Percentiles rank a stretch among this genome's conserved stretches.
Conservation (phyloP, 2,329 filamentous ascomycete species). For the Nothopassalora personata region DNA sequence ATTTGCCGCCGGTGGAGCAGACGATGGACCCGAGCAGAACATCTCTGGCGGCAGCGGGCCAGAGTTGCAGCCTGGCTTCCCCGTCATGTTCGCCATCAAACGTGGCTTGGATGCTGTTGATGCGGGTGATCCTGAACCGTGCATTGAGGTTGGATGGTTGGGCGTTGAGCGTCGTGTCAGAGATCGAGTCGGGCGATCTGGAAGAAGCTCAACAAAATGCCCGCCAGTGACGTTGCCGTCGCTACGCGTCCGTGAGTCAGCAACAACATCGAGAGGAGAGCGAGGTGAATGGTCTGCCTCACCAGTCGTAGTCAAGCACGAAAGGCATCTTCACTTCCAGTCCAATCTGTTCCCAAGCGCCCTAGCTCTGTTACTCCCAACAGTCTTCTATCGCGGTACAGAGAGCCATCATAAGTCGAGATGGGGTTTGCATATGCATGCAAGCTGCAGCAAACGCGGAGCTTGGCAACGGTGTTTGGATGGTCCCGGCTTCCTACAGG, state of each 20-base stretch:
- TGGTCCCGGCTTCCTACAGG: neutral
- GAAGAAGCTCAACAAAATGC: conserved; percentile 12
- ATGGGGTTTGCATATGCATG: conserved; percentile 5
- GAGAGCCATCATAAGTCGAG: neutral
- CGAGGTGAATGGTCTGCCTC: neutral
- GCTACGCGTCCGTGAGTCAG: conserved; percentile 8
- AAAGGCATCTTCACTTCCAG: conserved; percentile 10
- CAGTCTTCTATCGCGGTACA: neutral
- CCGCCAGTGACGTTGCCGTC: conserved; percentile 18
- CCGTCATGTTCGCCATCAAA: neutral
- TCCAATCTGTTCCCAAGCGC: neutral
- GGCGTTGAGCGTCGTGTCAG: neutral
- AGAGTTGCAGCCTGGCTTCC: neutral
- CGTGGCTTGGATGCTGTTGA: neutral
- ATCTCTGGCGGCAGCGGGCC: neutral
- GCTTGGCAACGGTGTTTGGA: conserved; percentile 11
- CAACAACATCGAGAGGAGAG: neutral
- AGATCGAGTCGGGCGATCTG: conserved; percentile 2
- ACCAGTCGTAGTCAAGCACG: conserved; percentile 16
- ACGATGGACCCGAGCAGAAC: neutral
- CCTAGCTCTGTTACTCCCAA: neutral
- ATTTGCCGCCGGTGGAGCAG: neutral
- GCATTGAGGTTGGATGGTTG: neutral
- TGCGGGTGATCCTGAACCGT: neutral
- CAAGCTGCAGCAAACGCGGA: conserved; percentile 10